Evolutionary conservation across 371 early-diverging fungal species (phyloP), one percentile per base, ranked within the genome.

Genomic region (Nematocida parisii): DNA sequence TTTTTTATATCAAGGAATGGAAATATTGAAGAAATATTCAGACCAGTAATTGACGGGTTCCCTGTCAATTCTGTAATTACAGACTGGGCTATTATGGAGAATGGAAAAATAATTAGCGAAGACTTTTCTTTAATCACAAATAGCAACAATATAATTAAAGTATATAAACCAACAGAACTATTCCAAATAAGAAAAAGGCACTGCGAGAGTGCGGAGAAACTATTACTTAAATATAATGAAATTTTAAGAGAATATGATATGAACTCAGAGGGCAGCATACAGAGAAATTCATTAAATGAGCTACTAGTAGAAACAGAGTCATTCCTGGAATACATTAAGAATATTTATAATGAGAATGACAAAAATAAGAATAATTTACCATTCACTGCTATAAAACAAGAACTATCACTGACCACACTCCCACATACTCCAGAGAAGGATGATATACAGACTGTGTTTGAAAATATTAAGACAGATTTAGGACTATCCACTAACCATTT

Each of bases 321-420:
- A 39, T 52, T 60, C n/a, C 60, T 18, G 22, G 22, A 22, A 11
- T 11, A 20, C 39, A 24, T 60, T 24, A 33, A 20, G 11, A 33
- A 60, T 11, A 20, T 54, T 20, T 15, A 1, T 18, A 9, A 33
- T 18, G 60, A 33, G 11, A 22, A 60, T 18, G 60, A 11, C 9
- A 22, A 22, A 22, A 22, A 9, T 1, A 18, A 9, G 11, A 22
- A 9, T 9, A 20, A 20, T 24, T 11, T 22, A 5, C 3, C 73
- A 13, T 73, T 61, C 46, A 73, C 73, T 45, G 73, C 73, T 9
- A 40, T 40, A 9, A n/a, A 60, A 13, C 73, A 73, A 44, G 73
- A 73, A 39, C 61, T 73, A 5, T 73, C 73, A 11, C 62, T 73
- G 18, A 73, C 61, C n/a, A 73, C 42, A 13, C 42, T 73, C 0